Evolutionary conservation across 2,329 filamentous ascomycete genomes (phyloP), one percentile per base, ranked within the genome.

Genomic region (Aureobasidium musti): DNA sequence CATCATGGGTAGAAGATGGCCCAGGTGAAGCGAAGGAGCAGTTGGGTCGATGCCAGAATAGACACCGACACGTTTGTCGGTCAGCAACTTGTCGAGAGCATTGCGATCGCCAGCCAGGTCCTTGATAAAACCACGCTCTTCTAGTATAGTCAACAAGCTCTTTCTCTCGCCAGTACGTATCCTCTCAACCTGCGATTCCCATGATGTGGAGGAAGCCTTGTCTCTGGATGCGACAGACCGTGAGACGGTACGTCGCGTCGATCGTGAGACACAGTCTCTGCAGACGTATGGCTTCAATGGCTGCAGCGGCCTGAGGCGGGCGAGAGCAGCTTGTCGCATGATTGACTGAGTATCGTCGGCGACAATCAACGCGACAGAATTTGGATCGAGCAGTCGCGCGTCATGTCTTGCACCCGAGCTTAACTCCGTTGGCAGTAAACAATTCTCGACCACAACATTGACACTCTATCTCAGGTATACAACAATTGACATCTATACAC

Each of bases 1-100:
- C 91, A 95, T 95, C 65, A 94, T 82, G 26, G 91, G 89, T 17
- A 95, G 81, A 6, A 96, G 82, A 74, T 96, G 91, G 67, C 91
- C 91, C 54, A 95, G 82, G 73, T 96, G 91, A 67, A 95, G 80
- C 2, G 91, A 95, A 66, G 86, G 82, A 17, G 90, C 91, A 0
- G 91, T 95, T 5, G 91, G 91, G 74, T 96, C 91, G 73, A 95
- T 86, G 71, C 91, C 91, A 63, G 91, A 89, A 73, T 96, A 96
- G 67, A 85, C 88, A 69, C 88, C 89, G 71, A 92, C 86, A 68
- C 88, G 83, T 74, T 87, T 88, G 30, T 80, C 76, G 5, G 82
- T 84, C 79, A 95, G 84, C 26, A 91, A 80, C 70, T 84, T 82
- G 63, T 87, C 83, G 72, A 94, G 83, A 52, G 81, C 80, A 49